Evolutionary conservation across 2,329 filamentous ascomycete species (phyloP), one percentile per base, ranked within the genome.

Genomic region (Aspergillus intermedius): DNA sequence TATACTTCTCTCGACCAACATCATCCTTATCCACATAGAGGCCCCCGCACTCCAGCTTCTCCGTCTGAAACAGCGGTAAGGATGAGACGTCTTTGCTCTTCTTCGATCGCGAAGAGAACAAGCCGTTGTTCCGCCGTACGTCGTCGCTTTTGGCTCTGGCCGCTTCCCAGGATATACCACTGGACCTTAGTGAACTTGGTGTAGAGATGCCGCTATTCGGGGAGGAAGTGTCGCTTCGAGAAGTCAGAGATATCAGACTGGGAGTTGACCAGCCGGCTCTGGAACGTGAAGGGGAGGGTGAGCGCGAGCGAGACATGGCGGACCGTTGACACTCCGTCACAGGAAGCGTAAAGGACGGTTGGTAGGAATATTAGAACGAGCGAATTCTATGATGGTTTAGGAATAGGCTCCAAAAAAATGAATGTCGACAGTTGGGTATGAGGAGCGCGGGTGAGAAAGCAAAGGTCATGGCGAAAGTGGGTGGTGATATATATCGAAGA

Each of bases 201-300:
- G 63, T 58, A 39, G 55, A 54, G 19, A 53, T 54, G 61, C 70
- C 65, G 69, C 77, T 62, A 70, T 73, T 58, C 17, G 87, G 86
- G 64, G 83, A 89, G 34, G 82, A 81, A 57, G 80, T 79, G 53
- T 85, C 85, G 66, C 85, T 88, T 50, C 81, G 83, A 52, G 86
- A 82, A 63, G 82, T 86, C 50, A 81, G 83, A 52, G 86, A 83
- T 63, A 82, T 86, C 64, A 88, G 78, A 55, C 84, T 88, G 48
- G 87, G 89, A 71, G 86, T 93, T 49, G 88, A 83, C 91, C 91
- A 96, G 60, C 90, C 90, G 64, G 88, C 89, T 61, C 87, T 86
- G 53, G 13, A 7, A n/a, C 83, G 86, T 54, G 83, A 80, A 53
- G 91, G 91, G 48, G 89, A 95, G 45, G 91, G 88, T 64, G 88